phyloP scores from a whole-genome alignment of 192 early-diverging fungal genomes.

The Linnemannia exigua region DNA sequence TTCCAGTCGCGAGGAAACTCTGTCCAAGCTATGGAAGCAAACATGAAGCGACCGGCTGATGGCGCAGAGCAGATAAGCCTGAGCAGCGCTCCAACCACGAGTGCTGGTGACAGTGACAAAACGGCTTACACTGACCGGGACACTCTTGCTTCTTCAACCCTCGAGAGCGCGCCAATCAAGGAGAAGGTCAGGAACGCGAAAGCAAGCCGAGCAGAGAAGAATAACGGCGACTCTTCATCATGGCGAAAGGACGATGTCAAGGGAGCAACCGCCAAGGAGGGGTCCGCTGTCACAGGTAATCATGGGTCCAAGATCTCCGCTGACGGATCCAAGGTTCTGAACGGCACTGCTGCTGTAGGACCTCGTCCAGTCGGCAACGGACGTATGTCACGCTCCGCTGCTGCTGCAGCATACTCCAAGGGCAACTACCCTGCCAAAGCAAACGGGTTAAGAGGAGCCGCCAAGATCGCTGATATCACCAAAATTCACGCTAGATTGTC shows the following conservation, averaged over 20 bases:
- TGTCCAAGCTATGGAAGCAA: conserved; percentile 4
- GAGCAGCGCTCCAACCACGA: neutral
- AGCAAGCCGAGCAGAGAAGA: neutral
- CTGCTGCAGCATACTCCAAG: conserved; percentile 5
- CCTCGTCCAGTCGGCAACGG: neutral
- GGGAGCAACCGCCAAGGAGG: neutral
- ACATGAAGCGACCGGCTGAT: conserved; percentile 1
- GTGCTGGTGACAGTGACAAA: neutral
- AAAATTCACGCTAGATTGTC: conserved; percentile 41
- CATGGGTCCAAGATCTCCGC: neutral
- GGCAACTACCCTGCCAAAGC: conserved; percentile 48
- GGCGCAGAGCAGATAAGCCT: neutral
- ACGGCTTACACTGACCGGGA: neutral
- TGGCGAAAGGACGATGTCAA: neutral
- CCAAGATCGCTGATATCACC: conserved; percentile 33
- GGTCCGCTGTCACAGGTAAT: neutral
- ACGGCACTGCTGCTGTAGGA: neutral
- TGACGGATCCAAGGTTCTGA: neutral
- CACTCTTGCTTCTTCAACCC: neutral
- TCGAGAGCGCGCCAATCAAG: neutral
- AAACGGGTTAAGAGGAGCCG: conserved; percentile 4
- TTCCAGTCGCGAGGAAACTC: conserved; percentile 18
- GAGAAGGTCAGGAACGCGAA: conserved; percentile 19
- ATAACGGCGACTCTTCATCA: conserved; percentile 3
- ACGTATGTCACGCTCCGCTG: conserved; percentile 1